phyloP scores from a whole-genome alignment of 2,329 filamentous ascomycete genomes.

The Colletotrichum sp. region DNA sequence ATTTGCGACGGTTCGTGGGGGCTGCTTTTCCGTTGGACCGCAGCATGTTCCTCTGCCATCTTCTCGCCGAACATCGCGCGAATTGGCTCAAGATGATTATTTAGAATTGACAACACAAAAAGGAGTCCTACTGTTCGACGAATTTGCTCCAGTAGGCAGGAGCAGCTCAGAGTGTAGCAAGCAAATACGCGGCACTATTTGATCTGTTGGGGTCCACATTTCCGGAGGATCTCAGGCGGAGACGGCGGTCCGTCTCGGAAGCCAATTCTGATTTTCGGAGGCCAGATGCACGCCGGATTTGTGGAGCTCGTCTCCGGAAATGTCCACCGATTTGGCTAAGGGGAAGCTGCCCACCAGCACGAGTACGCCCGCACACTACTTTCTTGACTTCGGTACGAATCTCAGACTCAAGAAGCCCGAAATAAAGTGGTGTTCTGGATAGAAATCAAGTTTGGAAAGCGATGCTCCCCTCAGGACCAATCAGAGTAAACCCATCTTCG shows the following conservation, averaged over 20 bases:
- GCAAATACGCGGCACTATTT: rapidly evolving
- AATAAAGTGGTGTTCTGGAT: background rate
- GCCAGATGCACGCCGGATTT: background rate
- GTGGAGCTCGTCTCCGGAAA: background rate
- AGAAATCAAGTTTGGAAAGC: background rate
- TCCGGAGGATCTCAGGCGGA: background rate
- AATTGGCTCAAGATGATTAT: too few species aligned
- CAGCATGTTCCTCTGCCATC: background rate
- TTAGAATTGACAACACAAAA: too few species aligned
- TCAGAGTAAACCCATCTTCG: background rate
- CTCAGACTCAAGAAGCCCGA: background rate
- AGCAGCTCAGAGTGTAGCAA: background rate
- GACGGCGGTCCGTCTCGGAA: background rate
- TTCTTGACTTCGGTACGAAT: background rate
- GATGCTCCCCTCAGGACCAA: background rate
- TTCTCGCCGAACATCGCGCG: background rate
- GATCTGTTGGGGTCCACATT: background rate
- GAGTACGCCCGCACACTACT: background rate
- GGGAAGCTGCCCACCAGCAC: background rate
- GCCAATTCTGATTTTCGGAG: background rate
- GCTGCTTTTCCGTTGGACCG: background rate
- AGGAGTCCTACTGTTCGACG: too few species aligned
- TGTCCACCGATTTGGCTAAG: background rate
- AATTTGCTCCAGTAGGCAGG: background rate
- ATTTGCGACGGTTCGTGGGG: background rate